Base-by-base conservation (phyloP, 805 yeast species). In the Suhomyces tanzawaensis region DNA sequence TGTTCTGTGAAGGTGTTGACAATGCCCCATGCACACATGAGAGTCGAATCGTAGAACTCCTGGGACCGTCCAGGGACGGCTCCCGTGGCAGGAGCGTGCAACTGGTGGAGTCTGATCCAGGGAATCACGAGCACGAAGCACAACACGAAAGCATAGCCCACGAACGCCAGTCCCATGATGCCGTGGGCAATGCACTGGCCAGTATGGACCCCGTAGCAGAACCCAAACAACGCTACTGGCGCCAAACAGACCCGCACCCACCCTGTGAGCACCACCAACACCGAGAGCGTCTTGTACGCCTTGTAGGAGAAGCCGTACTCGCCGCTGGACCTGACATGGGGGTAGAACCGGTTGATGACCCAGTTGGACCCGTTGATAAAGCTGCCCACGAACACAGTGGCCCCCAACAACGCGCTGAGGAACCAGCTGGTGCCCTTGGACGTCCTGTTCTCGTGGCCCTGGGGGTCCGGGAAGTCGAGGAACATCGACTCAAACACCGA, bases 131-230 rank as follows among this genome's bases (percentile, higher is more conserved):
- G 69, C 51, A 87, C 81, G 52, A 80, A 58, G 3, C 78, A 58
- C 49, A 87, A 71, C 8, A 88, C 62, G 43, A 82, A 79, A 3
- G 96, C 95, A 57, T 91, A 91, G 3, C 72, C 62, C 8, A 91
- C 74, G 50, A 91, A 91, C 0, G 95, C 82, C 17, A 86, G 75
- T 0, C 98, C 98, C 98, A 91, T 91, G 43, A 91, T 86, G 4
- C 96, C 97, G 58, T 91, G 98, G 0, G 98, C 98, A 28, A 89
- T 76, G 60, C 98, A 91, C 62, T 91, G 98, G 17, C 98, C 98
- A 0, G 95, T 81, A 52, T 86, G 93, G 24, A 60, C 71, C 4
- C 75, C 85, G 49, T 87, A 80, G 62, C 98, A 91, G 60, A 89
- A 91, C 2, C 96, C 96, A 46, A 87, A 77, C 45, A 89, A 55